A percentile compares a stretch with the other conserved stretches of the same genome.
phyloP scores from a whole-genome alignment of 2,329 filamentous ascomycete genomes.

The Alternaria gaisen region DNA sequence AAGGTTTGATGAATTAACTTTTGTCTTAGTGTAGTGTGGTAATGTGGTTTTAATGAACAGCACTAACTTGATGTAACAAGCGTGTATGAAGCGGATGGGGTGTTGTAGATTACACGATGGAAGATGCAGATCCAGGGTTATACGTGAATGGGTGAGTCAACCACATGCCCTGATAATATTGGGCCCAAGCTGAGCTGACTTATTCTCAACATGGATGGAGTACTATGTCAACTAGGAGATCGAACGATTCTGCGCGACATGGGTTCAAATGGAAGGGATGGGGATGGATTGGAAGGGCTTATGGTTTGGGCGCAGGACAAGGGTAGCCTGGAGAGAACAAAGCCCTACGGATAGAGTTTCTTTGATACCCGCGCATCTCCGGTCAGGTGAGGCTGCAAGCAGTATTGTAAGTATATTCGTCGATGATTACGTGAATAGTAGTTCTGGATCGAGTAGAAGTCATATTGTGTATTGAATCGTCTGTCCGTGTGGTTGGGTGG shows the following conservation, averaged over 20 bases:
- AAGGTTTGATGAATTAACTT: accelerated
- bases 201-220: background rate
- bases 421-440: background rate
- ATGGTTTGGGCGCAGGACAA: background rate
- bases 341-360: background rate
- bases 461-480: background rate
- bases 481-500: background rate
- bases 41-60: background rate
- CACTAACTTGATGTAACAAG: too few species aligned
- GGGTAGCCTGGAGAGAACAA: background rate
- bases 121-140: background rate
- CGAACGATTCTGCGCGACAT: background rate
- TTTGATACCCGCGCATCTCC: background rate
- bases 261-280: background rate
- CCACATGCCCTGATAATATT: background rate
- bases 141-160: background rate
- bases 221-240: background rate
- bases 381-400: background rate
- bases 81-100: too few species aligned
- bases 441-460: background rate
- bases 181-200: background rate
- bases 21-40: background rate
- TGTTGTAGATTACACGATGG: background rate
- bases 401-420: background rate
- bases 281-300: background rate